Evolutionary conservation across 345 rosid species (phyloP).

Genomic region (Zanthoxylum bungeanum): DNA sequence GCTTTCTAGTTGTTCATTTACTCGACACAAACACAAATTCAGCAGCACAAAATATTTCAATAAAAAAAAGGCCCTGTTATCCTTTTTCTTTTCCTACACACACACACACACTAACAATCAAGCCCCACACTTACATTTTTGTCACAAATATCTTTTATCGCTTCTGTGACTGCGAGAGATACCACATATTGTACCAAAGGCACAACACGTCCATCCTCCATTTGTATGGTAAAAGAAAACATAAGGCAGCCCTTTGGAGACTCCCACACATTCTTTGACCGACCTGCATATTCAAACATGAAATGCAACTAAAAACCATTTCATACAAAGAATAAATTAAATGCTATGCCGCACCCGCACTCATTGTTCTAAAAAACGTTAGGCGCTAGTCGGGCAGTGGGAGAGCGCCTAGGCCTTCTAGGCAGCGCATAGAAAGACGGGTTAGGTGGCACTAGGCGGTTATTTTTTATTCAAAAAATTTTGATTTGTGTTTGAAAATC

Average conservation of each 20-base stretch:
- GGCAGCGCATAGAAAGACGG: too few species aligned
- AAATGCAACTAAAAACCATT: not conserved
- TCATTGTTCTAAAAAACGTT: too few species aligned
- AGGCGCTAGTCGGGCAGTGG: too few species aligned
- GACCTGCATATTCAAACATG: constrained; percentile 37
- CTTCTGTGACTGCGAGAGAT: constrained; percentile 82
- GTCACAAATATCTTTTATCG: constrained; percentile 69
- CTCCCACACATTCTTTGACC: constrained; percentile 83
- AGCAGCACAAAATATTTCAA: not conserved
- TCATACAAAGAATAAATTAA: not conserved
- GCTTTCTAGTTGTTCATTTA: not conserved
- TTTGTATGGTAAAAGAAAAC: constrained; percentile 80
- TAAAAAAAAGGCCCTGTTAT: not conserved
- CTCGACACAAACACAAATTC: not conserved
- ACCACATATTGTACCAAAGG: constrained; percentile 88
- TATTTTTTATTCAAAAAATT: too few species aligned
- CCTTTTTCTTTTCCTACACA: constrained; percentile 33
- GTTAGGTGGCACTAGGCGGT: too few species aligned
- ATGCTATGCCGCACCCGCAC: not conserved
- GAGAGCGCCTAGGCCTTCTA: too few species aligned
- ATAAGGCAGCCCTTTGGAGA: constrained; percentile 86
- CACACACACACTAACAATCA: not conserved
- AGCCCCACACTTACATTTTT: constrained; percentile 41
- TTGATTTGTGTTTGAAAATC: too few species aligned
- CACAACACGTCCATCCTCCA: constrained; percentile 73